Base-by-base conservation (phyloP, 805 yeast species). In the Lachancea sp. region DNA sequence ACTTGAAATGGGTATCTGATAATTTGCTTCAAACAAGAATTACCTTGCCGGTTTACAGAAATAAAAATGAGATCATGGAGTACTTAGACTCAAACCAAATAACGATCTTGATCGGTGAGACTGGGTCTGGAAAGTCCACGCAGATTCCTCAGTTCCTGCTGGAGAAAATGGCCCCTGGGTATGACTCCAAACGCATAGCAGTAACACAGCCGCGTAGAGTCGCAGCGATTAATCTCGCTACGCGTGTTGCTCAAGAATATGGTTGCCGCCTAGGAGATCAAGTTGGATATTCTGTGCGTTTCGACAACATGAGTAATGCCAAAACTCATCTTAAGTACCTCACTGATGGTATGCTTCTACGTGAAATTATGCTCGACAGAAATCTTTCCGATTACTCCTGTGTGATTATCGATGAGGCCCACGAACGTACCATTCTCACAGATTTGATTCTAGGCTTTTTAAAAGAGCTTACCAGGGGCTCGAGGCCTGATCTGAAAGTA, bases 141-240 rank as follows among this genome's bases (percentile, higher is more conserved):
- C 98, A 90, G 65, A 80, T 90, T 34, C 97, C 98, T 0, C 97
- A 90, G 58, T 81, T 90, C 49, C 58, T 90, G n/a, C 74, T 84
- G 63, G 72, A 76, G 0, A 40, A 51, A 2, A 42, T 58, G 6
- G 33, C 40, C 8, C 29, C 34, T 6, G 45, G 38, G 9, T 63
- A 65, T 35, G 56, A 62, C 26, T 61, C 63, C 15, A 77, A 76
- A 45, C 69, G 73, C 19, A 79, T 90, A 16, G 97, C 95, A 0
- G 90, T 92, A 6, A 89, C 98, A 0, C 97, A 90, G 65, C 98
- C 98, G 1, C 81, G 98, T 65, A 75, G 97, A 56, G 98, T 90
- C 28, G 97, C 98, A 3, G 98, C 98, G 2, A 86, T 92, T 37
- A 87, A 88, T 45, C 72, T 90, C 58, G 97, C 97, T 0, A 74